Base-by-base conservation (phyloP, 208 protist species). In the Tetramitus jugosus region DNA sequence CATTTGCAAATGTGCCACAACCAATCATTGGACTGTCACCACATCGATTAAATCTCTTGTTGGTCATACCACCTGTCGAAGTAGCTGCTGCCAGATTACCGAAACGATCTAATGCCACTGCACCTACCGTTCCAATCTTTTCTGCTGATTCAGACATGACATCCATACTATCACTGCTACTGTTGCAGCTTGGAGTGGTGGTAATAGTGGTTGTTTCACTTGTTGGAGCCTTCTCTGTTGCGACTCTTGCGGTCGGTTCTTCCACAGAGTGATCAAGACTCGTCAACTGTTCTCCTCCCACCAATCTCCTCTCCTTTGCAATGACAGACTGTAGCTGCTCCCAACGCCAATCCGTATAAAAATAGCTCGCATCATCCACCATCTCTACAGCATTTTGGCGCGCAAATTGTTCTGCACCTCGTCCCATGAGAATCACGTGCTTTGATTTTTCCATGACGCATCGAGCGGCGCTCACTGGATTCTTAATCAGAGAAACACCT, bases 111-210 rank as follows among this genome's bases (percentile, higher is more conserved):
- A 76, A 29, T 42, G 35, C 71, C 7, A 76, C 71, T 29, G 4
- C 7, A 42, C 71, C 71, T 52, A 76, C 71, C 2, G 71, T 76
- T 26, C 71, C 71, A 29, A 14, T 76, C 42, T 76, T 76, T 20
- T 56, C 64, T 10, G 20, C 10, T 20, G 20, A 26, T 10, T 56
- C 14, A 26, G 10, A 26, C 14, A 69, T 26, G 10, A 56, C 10
- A 10, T 52, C 20, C 14, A 69, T 42, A 10, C 20, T 20, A 26
- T 69, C 64, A 26, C 20, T 10, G 64, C 20, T 69, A 20, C 14
- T 26, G 10, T 26, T 26, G 10, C 20, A 10, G 40, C 20, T 61
- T 29, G 33, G 33, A 37, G 71, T 45, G 35, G 37, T 65, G 39
- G 37, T 45, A n/a, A n/a, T n/a, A n/a, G n/a, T n/a, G n/a, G n/a